Conservation (phyloP, 1,284 basidiomycete species). For the Volvariella surrecta region DNA sequence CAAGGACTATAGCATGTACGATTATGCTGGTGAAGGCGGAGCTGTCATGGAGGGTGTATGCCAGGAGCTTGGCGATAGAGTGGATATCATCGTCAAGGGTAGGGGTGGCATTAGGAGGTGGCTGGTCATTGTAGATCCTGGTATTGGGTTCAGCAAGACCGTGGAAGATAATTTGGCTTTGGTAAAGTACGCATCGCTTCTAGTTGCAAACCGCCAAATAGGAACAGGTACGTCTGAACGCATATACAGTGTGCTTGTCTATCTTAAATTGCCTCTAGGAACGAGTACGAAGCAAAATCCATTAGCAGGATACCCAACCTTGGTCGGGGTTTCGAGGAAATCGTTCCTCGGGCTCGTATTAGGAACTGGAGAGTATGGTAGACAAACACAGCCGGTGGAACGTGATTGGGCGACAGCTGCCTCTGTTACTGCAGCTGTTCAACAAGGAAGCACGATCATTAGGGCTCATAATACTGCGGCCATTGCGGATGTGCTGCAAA, state of each 20-base stretch:
- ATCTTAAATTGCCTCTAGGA: constrained; percentile 7
- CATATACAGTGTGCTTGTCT: background rate
- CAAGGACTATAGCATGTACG: constrained; percentile 56
- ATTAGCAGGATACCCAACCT: constrained; percentile 57
- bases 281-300: constrained; percentile 30
- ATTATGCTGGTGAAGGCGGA: constrained; percentile 25
- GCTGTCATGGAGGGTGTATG: constrained; percentile 67
- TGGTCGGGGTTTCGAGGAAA: constrained; percentile 81
- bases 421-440: constrained; percentile 69
- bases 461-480: constrained; percentile 80
- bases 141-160: constrained; percentile 93
- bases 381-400: constrained; percentile 50
- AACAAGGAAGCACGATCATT: constrained; percentile 67
- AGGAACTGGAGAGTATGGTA: constrained; percentile 33
- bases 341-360: constrained; percentile 72
- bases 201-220: constrained; percentile 35
- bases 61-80: constrained; percentile 65
- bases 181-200: constrained; percentile 41
- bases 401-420: constrained; percentile 80
- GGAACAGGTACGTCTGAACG: constrained; percentile 16
- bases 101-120: constrained; percentile 77
- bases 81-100: constrained; percentile 63
- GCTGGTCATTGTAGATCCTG: constrained; percentile 90
- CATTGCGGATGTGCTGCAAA: constrained; percentile 44
- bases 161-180: constrained; percentile 70